These are phyloP conservation scores for Mycena crocata DNA, from an alignment of 768 basidiomycete genomes.

Conservation along the genomic window DNA sequence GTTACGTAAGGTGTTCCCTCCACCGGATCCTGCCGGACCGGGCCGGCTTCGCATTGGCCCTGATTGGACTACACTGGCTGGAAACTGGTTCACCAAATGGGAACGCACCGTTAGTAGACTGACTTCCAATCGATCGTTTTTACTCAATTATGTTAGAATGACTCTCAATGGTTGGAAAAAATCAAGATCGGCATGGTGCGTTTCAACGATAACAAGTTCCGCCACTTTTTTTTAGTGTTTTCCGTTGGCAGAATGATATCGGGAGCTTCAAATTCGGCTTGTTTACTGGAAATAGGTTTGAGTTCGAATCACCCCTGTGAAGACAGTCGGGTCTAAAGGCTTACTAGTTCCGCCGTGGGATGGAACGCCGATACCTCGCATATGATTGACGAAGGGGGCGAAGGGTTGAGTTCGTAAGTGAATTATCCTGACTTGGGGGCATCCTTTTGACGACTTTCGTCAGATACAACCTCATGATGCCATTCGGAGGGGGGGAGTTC, in stretches of 20 bases:
- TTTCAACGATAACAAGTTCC: too few relatives aligned
- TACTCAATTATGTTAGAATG: slow-evolving; percentile 42
- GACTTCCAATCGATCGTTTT: background rate
- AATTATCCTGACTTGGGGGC: background rate
- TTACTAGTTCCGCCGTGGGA: slow-evolving; percentile 44
- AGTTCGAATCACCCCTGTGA: background rate
- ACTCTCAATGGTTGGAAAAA: slow-evolving; percentile 47
- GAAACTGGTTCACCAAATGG: slow-evolving; percentile 56
- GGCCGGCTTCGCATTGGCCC: slow-evolving; percentile 52
- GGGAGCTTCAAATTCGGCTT: slow-evolving; percentile 50
- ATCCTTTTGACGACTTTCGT: background rate
- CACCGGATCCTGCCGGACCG: slow-evolving; percentile 49
- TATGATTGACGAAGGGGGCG: slow-evolving; percentile 51
- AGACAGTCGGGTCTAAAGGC: background rate
- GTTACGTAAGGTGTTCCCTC: slow-evolving; percentile 47
- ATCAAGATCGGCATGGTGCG: slow-evolving; percentile 52
- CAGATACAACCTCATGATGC: slow-evolving; percentile 19
- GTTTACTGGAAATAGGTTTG: slow-evolving; percentile 47
- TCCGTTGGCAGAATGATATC: slow-evolving; percentile 43
- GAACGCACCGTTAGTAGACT: slow-evolving; percentile 46
- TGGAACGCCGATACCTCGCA: slow-evolving; percentile 54
- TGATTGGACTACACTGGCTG: slow-evolving; percentile 52
- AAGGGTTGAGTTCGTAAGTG: slow-evolving; percentile 47
- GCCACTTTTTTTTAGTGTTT: background rate
- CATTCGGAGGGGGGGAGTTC: slow-evolving; percentile 46